Evolutionary conservation across 345 rosid genomes (phyloP), one percentile per base, ranked within the genome.

Genomic region (Trapa bicornis): DNA sequence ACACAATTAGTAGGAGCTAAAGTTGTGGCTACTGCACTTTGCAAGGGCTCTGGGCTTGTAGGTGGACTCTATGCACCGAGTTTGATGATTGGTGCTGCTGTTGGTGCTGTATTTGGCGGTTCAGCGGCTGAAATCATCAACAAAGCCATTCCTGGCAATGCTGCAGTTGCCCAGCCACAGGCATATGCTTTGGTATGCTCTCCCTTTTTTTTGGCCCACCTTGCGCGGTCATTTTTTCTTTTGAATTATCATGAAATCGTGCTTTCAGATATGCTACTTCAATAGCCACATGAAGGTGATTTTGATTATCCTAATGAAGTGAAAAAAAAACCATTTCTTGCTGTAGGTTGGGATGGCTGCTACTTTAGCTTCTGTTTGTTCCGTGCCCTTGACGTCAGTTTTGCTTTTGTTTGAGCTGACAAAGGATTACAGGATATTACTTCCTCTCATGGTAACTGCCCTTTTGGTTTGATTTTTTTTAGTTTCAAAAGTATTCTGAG

Each of bases 331-430:
- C 33, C 37, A 38, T 45, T 58, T 32, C 41, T 56, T 54, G 56
- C 65, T 84, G 75, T 80, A 91, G 99, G 97, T 94, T 71, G 97
- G 99, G 75, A 94, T 94, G 97, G 99, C 99, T 73, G 97, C 99
- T 54, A 86, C 99, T 33, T 76, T 94, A 65, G 99, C 97, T 76
- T 94, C 97, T 73, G 92, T 91, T 73, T 94, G 99, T 81, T 94
- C 99, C 10, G 97, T 94, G 37, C 99, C 99, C 11, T 80, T 94
- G 87, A 94, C 99, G 65, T 94, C 99, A 45, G 95, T 91, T 65
- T 78, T 94, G 68, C 88, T 93, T 64, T 74, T 93, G 72, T 90
- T 93, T 64, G 98, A 93, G 86, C 87, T 93, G 80, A 93, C 98
- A 29, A 88, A 85, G 79, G 97, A 94, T 78, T 91, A 91, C 81